Evolutionary conservation across 2,329 filamentous ascomycete genomes (phyloP), one percentile per base, ranked within the genome.

Genomic region (Cadophora sp.): DNA sequence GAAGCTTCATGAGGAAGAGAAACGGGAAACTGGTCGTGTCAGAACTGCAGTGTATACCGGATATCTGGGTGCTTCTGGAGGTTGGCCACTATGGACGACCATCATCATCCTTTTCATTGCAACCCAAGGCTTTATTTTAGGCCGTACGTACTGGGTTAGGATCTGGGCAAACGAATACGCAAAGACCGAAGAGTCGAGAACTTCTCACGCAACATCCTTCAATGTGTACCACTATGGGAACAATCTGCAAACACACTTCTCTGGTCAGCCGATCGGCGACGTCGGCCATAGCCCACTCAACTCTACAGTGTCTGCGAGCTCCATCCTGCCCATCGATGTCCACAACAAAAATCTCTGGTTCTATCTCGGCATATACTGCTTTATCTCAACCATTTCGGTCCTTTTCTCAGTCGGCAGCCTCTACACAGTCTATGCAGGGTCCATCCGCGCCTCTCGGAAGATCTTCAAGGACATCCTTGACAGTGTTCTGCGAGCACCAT

Each of bases 401-500:
- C 37, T 90, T 0, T 75, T 91, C 19, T 62, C 64, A 5, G 59
- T 68, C 22, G 67, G 50, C n/a, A 84, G 87, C 65, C 92, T 87
- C 78, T 84, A 85, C 68, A 86, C 87, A 77, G 81, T 90, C 4
- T 91, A 89, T 73, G 69, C 80, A 12, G 88, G 89, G 56, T 90
- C 90, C 8, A 82, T 93, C 71, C 84, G 83, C 66, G 91, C 91
- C 1, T 92, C 91, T n/a, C 83, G 87, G 46, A 81, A 81, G 61
- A 81, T 94, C 4, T 94, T 93, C 72, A 83, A 86, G 29, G 84
- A 85, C 60, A 85, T 93, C 72, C 86, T 90, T 31, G 87, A 86
- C 72, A 83, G 86, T 1, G 84, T 94, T 7, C 82, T 94, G 8
- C 87, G 90, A n/a, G 88, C 91, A 6, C 91, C 90, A 0, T 82